Evolutionary conservation across 2,329 filamentous ascomycete genomes (phyloP).

Genomic region (Cordyceps pruinosa): DNA sequence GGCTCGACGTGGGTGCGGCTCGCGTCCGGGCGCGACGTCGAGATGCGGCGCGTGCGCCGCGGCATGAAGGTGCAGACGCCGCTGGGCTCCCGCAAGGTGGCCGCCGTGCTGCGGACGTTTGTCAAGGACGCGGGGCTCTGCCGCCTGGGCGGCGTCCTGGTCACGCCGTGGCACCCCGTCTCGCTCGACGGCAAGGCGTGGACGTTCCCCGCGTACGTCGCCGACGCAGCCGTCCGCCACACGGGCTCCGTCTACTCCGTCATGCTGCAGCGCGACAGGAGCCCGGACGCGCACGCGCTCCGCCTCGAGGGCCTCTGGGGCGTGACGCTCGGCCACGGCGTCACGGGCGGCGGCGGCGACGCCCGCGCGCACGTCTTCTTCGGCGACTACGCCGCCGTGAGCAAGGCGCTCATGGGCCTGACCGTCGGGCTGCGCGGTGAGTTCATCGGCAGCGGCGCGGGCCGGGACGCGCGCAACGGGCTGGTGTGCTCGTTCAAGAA

Average conservation of each 20-base stretch:
- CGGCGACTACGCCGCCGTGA: slow-evolving; percentile 41
- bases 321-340: slow-evolving; percentile 53
- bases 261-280: slow-evolving; percentile 40
- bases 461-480: slow-evolving; percentile 31
- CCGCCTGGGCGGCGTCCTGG: slow-evolving; percentile 37
- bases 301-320: slow-evolving; percentile 39
- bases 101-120: slow-evolving; percentile 43
- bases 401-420: slow-evolving; percentile 31
- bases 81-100: slow-evolving; percentile 40
- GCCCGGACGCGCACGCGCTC: slow-evolving; percentile 44
- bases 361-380: slow-evolving; percentile 48
- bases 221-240: slow-evolving; percentile 30
- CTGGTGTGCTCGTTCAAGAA: slow-evolving; percentile 29
- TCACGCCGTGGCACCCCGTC: slow-evolving; percentile 57
- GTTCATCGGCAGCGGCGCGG: slow-evolving; percentile 36
- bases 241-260: slow-evolving; percentile 51
- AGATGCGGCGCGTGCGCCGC: slow-evolving; percentile 36
- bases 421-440: slow-evolving; percentile 32
- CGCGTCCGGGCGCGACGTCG: slow-evolving; percentile 31
- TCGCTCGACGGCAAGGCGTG: slow-evolving; percentile 32
- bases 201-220: slow-evolving; percentile 39
- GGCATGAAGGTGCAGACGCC: slow-evolving; percentile 47
- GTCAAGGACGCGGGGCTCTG: slow-evolving; percentile 37
- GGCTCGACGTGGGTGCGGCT: slow-evolving; percentile 41
- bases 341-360: slow-evolving; percentile 27